phyloP scores from a whole-genome alignment of 306 rosid genomes.

The Rubus idaeus region DNA sequence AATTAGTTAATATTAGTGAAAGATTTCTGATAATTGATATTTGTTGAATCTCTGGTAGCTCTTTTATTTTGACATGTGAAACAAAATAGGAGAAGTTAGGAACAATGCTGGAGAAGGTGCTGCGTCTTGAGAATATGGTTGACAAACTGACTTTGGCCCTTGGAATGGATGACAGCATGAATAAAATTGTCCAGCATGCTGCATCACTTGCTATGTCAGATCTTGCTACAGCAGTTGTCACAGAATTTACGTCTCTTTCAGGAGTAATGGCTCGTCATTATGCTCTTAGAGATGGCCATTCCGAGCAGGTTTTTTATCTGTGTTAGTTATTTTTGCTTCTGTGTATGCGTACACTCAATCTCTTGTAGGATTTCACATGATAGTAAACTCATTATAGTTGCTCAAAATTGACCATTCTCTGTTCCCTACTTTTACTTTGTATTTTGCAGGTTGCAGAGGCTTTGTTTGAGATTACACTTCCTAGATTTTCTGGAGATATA shows the following conservation, averaged over 20 bases:
- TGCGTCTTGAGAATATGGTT: constrained; percentile 60
- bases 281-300: constrained; percentile 90
- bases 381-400: not conserved
- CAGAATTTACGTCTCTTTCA: constrained; percentile 90
- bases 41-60: constrained; percentile 24
- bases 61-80: constrained; percentile 30
- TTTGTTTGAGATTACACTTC: constrained; percentile 84
- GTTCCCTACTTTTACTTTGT: constrained; percentile 15
- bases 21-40: not conserved
- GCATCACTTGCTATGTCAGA: constrained; percentile 98
- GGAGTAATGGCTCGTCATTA: constrained; percentile 96
- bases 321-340: constrained; percentile 17
- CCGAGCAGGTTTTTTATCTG: constrained; percentile 65
- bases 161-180: constrained; percentile 46
- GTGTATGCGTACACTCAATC: not conserved
- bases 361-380: not conserved
- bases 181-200: constrained; percentile 57
- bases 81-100: constrained; percentile 82
- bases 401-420: constrained; percentile 19
- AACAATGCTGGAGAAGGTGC: constrained; percentile 92
- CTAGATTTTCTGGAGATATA: constrained; percentile 89
- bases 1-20: no score
- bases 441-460: constrained; percentile 74
- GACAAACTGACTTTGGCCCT: constrained; percentile 51
- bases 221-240: constrained; percentile 91